phyloP scores from a whole-genome alignment of 1,284 basidiomycete genomes.

The Cystobasidium slooffiae region DNA sequence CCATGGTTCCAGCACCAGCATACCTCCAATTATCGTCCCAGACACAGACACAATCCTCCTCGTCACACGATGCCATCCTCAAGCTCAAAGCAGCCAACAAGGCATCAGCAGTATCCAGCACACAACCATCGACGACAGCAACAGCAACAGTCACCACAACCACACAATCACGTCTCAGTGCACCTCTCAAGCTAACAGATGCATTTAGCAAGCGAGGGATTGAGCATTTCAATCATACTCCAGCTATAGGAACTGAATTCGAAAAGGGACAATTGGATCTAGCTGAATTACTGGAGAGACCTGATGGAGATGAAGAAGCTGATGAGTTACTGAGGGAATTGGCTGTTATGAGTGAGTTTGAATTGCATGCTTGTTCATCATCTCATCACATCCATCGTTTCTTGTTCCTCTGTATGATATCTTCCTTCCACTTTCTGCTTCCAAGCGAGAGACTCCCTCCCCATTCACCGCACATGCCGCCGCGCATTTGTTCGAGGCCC shows the following conservation, averaged over 20 bases:
- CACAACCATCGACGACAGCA: not conserved
- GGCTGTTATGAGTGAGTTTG: constrained; percentile 60
- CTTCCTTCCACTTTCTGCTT: constrained; percentile 1
- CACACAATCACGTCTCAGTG: constrained; percentile 24
- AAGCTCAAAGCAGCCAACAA: constrained; percentile 6
- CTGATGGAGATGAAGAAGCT: constrained; percentile 57
- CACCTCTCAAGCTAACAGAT: constrained; percentile 30
- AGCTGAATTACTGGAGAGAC: constrained; percentile 51
- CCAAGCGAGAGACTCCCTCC: not conserved
- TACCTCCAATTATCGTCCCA: not conserved
- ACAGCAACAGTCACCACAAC: not conserved
- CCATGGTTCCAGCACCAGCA: constrained; percentile 22
- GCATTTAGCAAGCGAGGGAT: constrained; percentile 26
- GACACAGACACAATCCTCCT: not conserved
- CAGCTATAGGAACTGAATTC: constrained; percentile 60
- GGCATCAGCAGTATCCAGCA: not conserved
- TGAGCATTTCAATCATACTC: constrained; percentile 50
- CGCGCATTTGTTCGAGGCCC: too few relatives aligned
- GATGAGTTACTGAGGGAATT: constrained; percentile 62
- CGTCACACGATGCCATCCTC: constrained; percentile 24
- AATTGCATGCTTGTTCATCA: not conserved
- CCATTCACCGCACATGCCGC: too few relatives aligned
- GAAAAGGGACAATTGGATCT: constrained; percentile 56
- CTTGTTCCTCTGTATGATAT: not conserved
- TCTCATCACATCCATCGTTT: not conserved